Evolutionary conservation across 2,329 filamentous ascomycete species (phyloP).

Genomic region (Lasiodiplodia citricola): DNA sequence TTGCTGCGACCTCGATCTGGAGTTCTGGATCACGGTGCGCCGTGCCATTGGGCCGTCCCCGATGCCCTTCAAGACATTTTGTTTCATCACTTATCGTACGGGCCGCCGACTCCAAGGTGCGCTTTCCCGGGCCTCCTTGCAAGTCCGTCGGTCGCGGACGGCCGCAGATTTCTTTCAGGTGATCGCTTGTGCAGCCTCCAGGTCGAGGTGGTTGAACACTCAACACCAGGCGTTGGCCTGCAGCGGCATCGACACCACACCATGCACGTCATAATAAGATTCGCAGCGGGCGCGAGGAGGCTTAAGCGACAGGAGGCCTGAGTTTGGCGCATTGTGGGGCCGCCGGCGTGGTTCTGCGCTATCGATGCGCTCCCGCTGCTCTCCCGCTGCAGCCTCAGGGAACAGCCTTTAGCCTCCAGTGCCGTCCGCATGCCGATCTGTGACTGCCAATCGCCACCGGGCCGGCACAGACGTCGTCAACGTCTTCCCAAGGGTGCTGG

Average conservation of each 20-base stretch:
- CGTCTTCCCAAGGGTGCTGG: no score
- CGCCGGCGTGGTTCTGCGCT: slow-evolving; percentile 17
- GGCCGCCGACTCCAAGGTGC: neutral
- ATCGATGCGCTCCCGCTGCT: slow-evolving; percentile 23
- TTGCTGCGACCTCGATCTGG: neutral
- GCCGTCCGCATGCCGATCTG: neutral
- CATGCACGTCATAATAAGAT: slow-evolving; percentile 24
- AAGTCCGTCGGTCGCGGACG: no score
- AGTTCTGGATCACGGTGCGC: neutral
- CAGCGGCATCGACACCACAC: neutral
- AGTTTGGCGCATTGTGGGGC: slow-evolving; percentile 14
- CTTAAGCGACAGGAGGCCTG: slow-evolving; percentile 23
- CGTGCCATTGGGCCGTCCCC: slow-evolving; percentile 2
- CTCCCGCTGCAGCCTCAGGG: slow-evolving; percentile 22
- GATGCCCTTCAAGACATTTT: neutral
- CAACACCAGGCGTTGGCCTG: neutral
- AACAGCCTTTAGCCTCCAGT: slow-evolving; percentile 15
- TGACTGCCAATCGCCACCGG: neutral
- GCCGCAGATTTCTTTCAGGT: neutral
- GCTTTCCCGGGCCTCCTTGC: neutral
- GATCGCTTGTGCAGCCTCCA: neutral
- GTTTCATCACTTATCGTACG: slow-evolving; percentile 21
- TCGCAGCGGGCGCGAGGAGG: slow-evolving; percentile 20
- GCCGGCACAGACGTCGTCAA: neutral
- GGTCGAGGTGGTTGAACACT: neutral